Evolutionary conservation across 2,329 filamentous ascomycete genomes (phyloP), one percentile per base, ranked within the genome.

Genomic region (Aschersonia sp.): DNA sequence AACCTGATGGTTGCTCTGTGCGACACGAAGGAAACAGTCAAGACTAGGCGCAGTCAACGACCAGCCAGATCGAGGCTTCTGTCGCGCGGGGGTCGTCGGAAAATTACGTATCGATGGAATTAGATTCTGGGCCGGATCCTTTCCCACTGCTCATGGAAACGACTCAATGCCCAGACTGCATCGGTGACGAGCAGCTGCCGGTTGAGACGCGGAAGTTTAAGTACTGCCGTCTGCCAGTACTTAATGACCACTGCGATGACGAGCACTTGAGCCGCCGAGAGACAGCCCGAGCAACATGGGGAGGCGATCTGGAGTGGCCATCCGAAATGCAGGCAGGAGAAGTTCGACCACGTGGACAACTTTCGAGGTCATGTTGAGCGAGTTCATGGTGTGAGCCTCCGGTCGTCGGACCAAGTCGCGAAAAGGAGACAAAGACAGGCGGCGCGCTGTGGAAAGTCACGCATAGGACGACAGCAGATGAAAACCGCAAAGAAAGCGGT

Each of bases 1-100:
- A 14, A 53, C 42, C 49, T 56, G 4, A 58, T 55, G 39, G 50
- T 55, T 1, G 46, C 48, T 12, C 51, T 60, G 6, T 58, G 31
- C 37, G 41, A 51, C 29, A 58, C 56, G 42, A 47, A 51, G 44
- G 55, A 60, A 48, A 57, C 47, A 37, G 33, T 8, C 33, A 37
- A 9, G 8, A 12, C 12, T 22, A 22, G 22, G 22, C 22, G 22
- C 33, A 8, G 33, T 12, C 33, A 37, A 37, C 33, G 33, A 9
- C 33, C 4, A 12, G 8, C 8, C 8, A 37, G 12, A 37, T 12
- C 33, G 33, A 8, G 3, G 12, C 33, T 37, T 37, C 12, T 2
- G 33, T 37, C 12, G 12, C 7, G 33, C 8, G 12, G 33, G 33
- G 12, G 33, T 37, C 33, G 12, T 12, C 33, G 2, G 33, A 12